phyloP scores from a whole-genome alignment of 345 rosid species.

The Lumnitzera littorea region DNA sequence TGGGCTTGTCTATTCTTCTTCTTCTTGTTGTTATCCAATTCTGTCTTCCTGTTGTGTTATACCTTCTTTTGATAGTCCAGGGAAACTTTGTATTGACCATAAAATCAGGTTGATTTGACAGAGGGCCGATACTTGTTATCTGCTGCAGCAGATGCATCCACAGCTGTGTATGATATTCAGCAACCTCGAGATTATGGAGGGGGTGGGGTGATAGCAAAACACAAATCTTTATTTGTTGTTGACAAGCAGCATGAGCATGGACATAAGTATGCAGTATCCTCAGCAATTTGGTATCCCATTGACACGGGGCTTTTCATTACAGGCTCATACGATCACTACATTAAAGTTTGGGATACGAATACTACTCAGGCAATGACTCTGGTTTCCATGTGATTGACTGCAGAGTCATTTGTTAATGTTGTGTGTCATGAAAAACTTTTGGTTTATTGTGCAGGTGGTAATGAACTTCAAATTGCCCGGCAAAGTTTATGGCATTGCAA shows the following conservation, averaged over 20 bases:
- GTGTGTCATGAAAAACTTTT: conserved; percentile 3
- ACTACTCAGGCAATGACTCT: conserved; percentile 47
- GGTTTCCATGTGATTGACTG: background rate
- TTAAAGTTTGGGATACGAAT: conserved; percentile 96
- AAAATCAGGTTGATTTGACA: conserved; percentile 82
- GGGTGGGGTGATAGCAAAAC: conserved; percentile 65
- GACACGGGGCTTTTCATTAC: conserved; percentile 92
- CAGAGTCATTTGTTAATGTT: background rate
- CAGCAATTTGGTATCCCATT: conserved; percentile 89
- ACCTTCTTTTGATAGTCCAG: background rate
- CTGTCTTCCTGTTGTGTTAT: background rate
- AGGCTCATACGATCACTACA: conserved; percentile 69
- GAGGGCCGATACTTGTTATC: conserved; percentile 83
- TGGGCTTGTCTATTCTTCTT: too few relatives aligned
- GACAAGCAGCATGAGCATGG: conserved; percentile 75
- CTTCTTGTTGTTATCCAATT: too few relatives aligned
- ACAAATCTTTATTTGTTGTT: conserved; percentile 51
- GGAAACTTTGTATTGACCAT: conserved; percentile 16
- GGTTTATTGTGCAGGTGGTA: conserved; percentile 41
- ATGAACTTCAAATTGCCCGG: conserved; percentile 92
- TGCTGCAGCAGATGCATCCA: conserved; percentile 81
- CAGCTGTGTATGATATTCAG: conserved; percentile 72
- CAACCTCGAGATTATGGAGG: conserved; percentile 54
- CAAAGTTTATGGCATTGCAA: conserved; percentile 82
- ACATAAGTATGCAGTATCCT: conserved; percentile 68